These are phyloP conservation scores for Chenopodium berlandieri DNA, from an alignment of 148 eudicot species.

Conservation along the genomic window DNA sequence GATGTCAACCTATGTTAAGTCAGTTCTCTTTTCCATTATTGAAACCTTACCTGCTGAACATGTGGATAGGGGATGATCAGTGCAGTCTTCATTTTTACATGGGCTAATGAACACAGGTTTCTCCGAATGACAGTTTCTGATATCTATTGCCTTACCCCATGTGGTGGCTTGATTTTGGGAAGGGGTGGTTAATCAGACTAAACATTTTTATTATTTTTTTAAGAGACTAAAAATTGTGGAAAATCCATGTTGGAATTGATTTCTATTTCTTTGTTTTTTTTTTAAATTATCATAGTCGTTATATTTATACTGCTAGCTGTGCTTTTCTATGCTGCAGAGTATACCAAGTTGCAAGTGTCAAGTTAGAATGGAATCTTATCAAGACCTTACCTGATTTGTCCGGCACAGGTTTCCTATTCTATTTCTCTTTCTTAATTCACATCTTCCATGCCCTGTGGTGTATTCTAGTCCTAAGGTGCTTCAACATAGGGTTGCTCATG, in stretches of 20 bases:
- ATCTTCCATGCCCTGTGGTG: too few relatives aligned
- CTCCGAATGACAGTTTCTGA: too few relatives aligned
- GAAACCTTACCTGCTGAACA: background rate
- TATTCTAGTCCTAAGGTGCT: too few relatives aligned
- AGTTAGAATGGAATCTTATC: slow-evolving; percentile 86
- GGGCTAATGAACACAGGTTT: too few relatives aligned
- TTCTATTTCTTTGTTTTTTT: too few relatives aligned
- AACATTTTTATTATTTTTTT: too few relatives aligned
- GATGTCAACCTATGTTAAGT: background rate
- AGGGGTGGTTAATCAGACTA: too few relatives aligned
- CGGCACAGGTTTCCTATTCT: slow-evolving; percentile 67
- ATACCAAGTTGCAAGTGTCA: slow-evolving; percentile 90
- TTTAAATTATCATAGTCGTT: background rate
- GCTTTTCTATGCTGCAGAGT: slow-evolving; percentile 50
- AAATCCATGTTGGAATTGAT: background rate
- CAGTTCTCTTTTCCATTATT: background rate
- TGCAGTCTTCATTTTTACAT: too few relatives aligned
- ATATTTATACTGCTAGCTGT: background rate
- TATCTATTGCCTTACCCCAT: too few relatives aligned
- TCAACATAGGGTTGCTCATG: background rate
- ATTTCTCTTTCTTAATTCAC: background rate
- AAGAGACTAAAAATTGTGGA: too few relatives aligned
- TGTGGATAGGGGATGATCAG: background rate
- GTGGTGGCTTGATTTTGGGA: too few relatives aligned
- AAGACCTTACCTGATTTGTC: slow-evolving; percentile 89